Evolutionary conservation across 2,329 filamentous ascomycete genomes (phyloP), one percentile per base, ranked within the genome.

Genomic region (Clarireedia hainanense): DNA sequence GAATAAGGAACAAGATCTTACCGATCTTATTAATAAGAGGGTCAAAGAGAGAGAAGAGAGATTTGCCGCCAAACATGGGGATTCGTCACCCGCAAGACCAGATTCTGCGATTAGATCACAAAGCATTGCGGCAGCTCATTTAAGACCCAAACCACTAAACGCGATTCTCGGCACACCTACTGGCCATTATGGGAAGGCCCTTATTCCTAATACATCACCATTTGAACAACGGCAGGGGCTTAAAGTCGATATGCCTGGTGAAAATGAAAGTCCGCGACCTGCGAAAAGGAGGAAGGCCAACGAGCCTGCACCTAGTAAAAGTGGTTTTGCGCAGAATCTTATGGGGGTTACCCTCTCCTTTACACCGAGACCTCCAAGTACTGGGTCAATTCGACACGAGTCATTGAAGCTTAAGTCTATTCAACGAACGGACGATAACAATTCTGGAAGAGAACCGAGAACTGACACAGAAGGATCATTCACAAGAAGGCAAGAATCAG

Each of bases 1-100:
- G 6, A 80, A 77, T 36, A 83, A 80, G 2, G 80, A 92, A 62
- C 91, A 92, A 50, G 90, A 96, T 65, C 69, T 96, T 26, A 83
- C 86, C 0, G 84, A 85, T 27, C 71, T 96, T 27, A 73, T 94
- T 47, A 85, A 88, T 59, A 91, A 86, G 70, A 80, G 81, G 56
- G 74, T 74, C 9, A 84, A 80, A 63, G 78, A 84, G 56, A 80
- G 75, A 42, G 77, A 79, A 47, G 71, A 72, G 5, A 73, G 74
- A 56, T 73, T 72, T 52, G 73, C 74, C 14, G 69, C 64, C 17
- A 66, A 64, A 63, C 50, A 61, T 55, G 57, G 59, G 59, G 59
- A 64, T 61, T 55, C 67, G 63, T 64, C 60, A 52, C 57, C 71
- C 63, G 53, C 68, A 61, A 59, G 58, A 63, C 60, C 54, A 54